Conservation (phyloP, 495 filamentous ascomycete genomes). For the Amorphotheca resinae region DNA sequence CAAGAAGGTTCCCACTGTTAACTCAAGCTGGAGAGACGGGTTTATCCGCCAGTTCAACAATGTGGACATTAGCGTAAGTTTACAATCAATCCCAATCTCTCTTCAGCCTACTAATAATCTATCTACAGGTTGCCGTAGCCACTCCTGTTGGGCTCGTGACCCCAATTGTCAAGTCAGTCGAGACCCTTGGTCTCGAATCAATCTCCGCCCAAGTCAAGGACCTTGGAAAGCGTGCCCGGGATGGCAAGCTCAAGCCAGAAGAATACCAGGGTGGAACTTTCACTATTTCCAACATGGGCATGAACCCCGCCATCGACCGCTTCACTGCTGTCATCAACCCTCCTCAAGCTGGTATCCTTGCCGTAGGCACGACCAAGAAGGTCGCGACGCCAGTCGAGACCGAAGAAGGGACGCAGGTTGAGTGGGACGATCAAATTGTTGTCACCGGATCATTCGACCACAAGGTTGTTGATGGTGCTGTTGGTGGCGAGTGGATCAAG, state of each 20-base stretch:
- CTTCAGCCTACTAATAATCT: background rate
- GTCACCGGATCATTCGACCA: conserved; percentile 96
- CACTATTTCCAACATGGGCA: conserved; percentile 99
- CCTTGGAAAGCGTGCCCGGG: conserved; percentile 86
- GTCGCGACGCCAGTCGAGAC: conserved; percentile 79
- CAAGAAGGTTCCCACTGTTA: conserved; percentile 88
- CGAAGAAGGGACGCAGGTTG: conserved; percentile 67
- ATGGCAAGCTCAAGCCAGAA: conserved; percentile 98
- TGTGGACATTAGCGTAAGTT: conserved; percentile 58
- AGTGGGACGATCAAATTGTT: conserved; percentile 95
- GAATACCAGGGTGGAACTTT: conserved; percentile 99
- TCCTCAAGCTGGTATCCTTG: conserved; percentile 90
- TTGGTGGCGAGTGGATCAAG: conserved; percentile 92
- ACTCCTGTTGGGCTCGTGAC: conserved; percentile 94
- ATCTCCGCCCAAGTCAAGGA: conserved; percentile 89
- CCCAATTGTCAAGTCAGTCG: conserved; percentile 83
- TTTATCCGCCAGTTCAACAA: conserved; percentile 85
- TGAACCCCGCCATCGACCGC: conserved; percentile 91
- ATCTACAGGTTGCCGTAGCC: conserved; percentile 63
- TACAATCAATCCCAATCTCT: background rate
- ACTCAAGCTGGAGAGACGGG: conserved; percentile 86
- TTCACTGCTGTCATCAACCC: conserved; percentile 99
- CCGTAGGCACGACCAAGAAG: conserved; percentile 89
- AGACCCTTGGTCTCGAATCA: conserved; percentile 66
- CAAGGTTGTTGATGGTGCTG: conserved; percentile 79